Evolutionary conservation across 2,329 filamentous ascomycete species (phyloP).

Genomic region (Penicillium olsonii): DNA sequence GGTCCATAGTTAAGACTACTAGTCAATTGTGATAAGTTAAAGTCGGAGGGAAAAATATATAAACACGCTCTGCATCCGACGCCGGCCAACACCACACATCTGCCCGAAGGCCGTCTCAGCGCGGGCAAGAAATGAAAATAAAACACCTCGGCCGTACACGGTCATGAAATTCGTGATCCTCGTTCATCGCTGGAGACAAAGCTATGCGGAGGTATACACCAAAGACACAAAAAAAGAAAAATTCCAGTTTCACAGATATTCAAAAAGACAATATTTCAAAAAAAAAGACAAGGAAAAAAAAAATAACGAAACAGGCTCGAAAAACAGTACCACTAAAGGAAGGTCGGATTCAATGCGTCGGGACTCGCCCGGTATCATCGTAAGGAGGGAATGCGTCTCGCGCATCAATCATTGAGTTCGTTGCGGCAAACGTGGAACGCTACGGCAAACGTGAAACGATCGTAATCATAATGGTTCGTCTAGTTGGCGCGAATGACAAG

Average conservation of each 20-base stretch:
- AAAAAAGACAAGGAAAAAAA: conserved; percentile 18
- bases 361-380: conserved; percentile 19
- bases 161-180: conserved; percentile 46
- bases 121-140: conserved; percentile 19
- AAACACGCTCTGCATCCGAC: conserved; percentile 19
- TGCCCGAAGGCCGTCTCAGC: conserved; percentile 16
- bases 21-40: not conserved
- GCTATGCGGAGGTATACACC: conserved; percentile 41
- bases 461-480: conserved; percentile 30
- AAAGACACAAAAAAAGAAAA: conserved; percentile 21
- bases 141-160: conserved; percentile 36
- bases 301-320: conserved; percentile 13
- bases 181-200: conserved; percentile 40
- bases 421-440: conserved; percentile 22
- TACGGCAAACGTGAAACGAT: conserved; percentile 22
- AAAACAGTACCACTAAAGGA: conserved; percentile 26
- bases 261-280: conserved; percentile 24
- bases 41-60: conserved; percentile 16
- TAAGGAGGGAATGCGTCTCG: conserved; percentile 19
- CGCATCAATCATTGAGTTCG: conserved; percentile 24
- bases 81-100: conserved; percentile 6
- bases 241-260: not conserved
- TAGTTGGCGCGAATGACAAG: conserved; percentile 94
- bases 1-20: not conserved
- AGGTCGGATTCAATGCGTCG: conserved; percentile 18